Evolutionary conservation across 148 eudicot species (phyloP).

Genomic region (Pouteria glomerata): DNA sequence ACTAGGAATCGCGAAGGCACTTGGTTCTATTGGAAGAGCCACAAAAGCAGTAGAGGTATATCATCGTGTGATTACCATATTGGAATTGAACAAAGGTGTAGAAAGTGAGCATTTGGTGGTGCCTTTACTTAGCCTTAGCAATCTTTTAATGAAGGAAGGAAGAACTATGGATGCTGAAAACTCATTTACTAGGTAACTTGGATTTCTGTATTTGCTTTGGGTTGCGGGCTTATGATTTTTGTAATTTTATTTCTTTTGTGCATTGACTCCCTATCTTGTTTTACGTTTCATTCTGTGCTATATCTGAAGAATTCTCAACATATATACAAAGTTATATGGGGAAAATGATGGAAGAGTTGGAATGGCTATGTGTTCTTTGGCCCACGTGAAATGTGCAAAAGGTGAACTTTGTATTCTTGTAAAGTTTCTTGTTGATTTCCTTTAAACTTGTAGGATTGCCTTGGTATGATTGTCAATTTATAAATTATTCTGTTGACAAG

Average conservation of each 20-base stretch:
- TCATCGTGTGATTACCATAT: constrained; percentile 41
- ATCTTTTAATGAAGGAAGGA: constrained; percentile 61
- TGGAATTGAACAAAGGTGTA: constrained; percentile 51
- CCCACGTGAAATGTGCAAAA: constrained; percentile 80
- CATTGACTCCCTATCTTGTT: constrained; percentile 2
- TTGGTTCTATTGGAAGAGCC: constrained; percentile 45
- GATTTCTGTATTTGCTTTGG: constrained; percentile 7
- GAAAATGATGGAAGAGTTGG: constrained; percentile 72
- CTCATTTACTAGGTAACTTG: constrained; percentile 47
- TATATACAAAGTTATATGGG: constrained; percentile 53
- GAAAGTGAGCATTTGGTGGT: constrained; percentile 53
- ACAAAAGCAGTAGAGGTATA: constrained; percentile 54
- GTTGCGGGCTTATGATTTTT: background rate
- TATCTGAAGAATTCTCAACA: constrained; percentile 47
- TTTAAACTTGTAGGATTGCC: background rate
- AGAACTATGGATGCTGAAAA: constrained; percentile 61
- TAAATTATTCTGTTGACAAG: too few species aligned
- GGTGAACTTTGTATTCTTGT: constrained; percentile 36
- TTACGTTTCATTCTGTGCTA: background rate
- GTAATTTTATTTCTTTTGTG: background rate
- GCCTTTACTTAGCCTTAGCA: constrained; percentile 75
- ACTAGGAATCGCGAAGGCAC: constrained; percentile 72
- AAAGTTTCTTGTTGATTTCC: constrained; percentile 3
- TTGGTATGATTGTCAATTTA: background rate
- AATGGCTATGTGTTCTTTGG: constrained; percentile 76